Percentiles rank a stretch among this genome's conserved stretches.
These are phyloP conservation scores for Aspergillus proliferans DNA, from an alignment of 2,329 filamentous ascomycete genomes.

Conservation along the genomic window DNA sequence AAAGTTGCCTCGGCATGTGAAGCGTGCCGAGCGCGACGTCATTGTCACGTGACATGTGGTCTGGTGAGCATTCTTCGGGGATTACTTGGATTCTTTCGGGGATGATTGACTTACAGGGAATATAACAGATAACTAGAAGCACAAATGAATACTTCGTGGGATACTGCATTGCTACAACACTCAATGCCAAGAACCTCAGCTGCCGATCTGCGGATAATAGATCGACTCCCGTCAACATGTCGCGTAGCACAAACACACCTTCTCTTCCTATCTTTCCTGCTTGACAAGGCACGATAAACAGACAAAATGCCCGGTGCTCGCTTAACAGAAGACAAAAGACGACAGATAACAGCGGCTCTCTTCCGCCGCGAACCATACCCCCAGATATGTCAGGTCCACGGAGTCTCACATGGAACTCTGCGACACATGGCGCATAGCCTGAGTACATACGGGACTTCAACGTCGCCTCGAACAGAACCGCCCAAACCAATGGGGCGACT, in stretches of 20 bases:
- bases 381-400: neutral
- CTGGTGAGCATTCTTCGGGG: too few species aligned
- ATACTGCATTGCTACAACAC: neutral
- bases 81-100: too few species aligned
- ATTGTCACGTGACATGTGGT: conserved; percentile 26
- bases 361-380: neutral
- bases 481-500: neutral
- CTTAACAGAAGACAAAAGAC: neutral
- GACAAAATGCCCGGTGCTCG: neutral
- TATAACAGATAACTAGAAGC: neutral
- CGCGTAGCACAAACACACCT: neutral
- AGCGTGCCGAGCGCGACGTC: conserved; percentile 23
- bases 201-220: neutral
- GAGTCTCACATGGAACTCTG: neutral
- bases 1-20: conserved; percentile 38
- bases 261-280: neutral
- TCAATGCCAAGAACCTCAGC: neutral
- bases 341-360: neutral
- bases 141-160: neutral
- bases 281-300: neutral
- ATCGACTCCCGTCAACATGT: neutral
- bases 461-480: neutral
- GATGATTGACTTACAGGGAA: too few species aligned
- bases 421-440: neutral
- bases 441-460: neutral